phyloP scores from a whole-genome alignment of 192 early-diverging fungal genomes.

The Chytriomyces sp. region DNA sequence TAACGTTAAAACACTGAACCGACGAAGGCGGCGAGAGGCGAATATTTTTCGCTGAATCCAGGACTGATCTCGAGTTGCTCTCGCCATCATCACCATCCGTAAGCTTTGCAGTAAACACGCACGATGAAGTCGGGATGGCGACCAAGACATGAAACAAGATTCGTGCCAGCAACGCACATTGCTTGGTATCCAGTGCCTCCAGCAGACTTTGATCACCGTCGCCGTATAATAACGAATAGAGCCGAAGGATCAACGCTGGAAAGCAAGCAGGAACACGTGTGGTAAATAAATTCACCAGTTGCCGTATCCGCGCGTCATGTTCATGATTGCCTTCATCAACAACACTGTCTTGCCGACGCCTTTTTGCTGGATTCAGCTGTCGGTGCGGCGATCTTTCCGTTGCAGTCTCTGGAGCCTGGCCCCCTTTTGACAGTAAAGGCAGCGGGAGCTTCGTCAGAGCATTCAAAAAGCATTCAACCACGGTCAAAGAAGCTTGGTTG shows the following conservation, averaged over 20 bases:
- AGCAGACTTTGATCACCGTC: too few species aligned
- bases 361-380: too few species aligned
- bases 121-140: background rate
- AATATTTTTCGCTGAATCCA: background rate
- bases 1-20: too few species aligned
- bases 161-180: background rate
- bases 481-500: conserved; percentile 3
- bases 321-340: background rate
- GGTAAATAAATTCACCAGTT: background rate
- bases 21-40: too few species aligned
- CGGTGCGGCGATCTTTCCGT: too few species aligned
- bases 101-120: background rate
- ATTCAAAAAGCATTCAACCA: conserved; percentile 1
- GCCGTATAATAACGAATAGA: background rate
- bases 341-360: too few species aligned
- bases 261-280: background rate
- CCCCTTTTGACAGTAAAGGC: too few species aligned
- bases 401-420: too few species aligned
- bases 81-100: background rate
- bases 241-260: background rate
- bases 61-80: background rate
- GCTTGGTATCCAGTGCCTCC: background rate
- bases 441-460: background rate
- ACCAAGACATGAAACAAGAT: background rate
- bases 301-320: background rate